Conservation (phyloP, 768 basidiomycete genomes). For the Calvatia gigantea region DNA sequence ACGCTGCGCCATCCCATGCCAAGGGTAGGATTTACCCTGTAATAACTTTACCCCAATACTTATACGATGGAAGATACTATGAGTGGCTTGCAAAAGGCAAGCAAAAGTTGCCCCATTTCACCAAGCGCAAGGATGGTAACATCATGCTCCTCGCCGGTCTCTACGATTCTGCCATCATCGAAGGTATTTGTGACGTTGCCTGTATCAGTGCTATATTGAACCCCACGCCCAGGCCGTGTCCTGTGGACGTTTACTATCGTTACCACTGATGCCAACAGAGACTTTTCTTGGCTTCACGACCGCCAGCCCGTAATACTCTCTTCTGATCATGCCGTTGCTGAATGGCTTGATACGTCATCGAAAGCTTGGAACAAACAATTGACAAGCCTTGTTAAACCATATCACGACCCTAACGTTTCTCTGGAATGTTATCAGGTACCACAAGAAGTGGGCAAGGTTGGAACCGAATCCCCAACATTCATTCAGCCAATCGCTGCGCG, state of each 20-base stretch:
- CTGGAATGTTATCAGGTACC: conserved; percentile 86
- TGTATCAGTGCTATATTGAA: not conserved
- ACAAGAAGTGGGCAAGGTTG: conserved; percentile 88
- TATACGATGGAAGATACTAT: conserved; percentile 63
- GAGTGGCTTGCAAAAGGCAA: conserved; percentile 91
- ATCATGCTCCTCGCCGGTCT: conserved; percentile 87
- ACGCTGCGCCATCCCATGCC: conserved; percentile 81
- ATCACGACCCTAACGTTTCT: conserved; percentile 41
- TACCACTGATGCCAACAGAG: conserved; percentile 71
- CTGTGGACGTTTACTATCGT: conserved; percentile 88
- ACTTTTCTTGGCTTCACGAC: conserved; percentile 86
- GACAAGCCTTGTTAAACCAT: conserved; percentile 57
- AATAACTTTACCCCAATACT: not conserved
- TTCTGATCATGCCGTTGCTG: conserved; percentile 49
- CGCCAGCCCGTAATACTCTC: conserved; percentile 83
- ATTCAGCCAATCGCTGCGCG: conserved; percentile 76
- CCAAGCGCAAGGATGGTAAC: conserved; percentile 57
- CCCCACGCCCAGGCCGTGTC: conserved; percentile 37
- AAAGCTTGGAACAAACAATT: conserved; percentile 63
- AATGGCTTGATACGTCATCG: conserved; percentile 80
- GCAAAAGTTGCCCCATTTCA: conserved; percentile 78
- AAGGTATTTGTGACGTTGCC: conserved; percentile 38
- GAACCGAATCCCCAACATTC: conserved; percentile 76
- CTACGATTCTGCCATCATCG: conserved; percentile 70
- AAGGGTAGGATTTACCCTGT: conserved; percentile 22